These are phyloP conservation scores for Erythrobasidium hasegawianum DNA, from an alignment of 1,284 basidiomycete genomes.

Conservation along the genomic window DNA sequence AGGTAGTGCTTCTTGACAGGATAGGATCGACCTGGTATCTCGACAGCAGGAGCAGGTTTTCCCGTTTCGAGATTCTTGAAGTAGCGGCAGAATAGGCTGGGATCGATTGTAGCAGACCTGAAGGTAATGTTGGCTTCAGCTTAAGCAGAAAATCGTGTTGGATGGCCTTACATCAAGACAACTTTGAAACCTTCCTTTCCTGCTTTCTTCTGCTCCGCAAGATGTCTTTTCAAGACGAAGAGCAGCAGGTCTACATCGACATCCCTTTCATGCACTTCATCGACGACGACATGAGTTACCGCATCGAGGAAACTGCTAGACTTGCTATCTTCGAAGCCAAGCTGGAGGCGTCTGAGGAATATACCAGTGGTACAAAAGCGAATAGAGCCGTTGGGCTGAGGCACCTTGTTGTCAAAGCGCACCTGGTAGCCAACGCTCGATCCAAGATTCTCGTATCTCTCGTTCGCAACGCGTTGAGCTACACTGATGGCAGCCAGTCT, in stretches of 20 bases:
- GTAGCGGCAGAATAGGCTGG: slow-evolving; percentile 73
- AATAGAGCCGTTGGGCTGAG: slow-evolving; percentile 78
- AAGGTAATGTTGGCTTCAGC: slow-evolving; percentile 69
- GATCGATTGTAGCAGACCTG: slow-evolving; percentile 73
- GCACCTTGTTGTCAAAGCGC: slow-evolving; percentile 78
- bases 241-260: slow-evolving; percentile 70
- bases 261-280: slow-evolving; percentile 84
- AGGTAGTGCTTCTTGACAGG: slow-evolving; percentile 75
- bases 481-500: slow-evolving; percentile 86
- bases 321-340: slow-evolving; percentile 84
- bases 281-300: slow-evolving; percentile 82
- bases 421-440: slow-evolving; percentile 84
- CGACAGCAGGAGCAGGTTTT: slow-evolving; percentile 72
- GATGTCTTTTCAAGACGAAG: slow-evolving; percentile 80
- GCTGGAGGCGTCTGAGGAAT: slow-evolving; percentile 72
- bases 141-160: too few relatives aligned
- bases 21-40: slow-evolving; percentile 77
- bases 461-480: slow-evolving; percentile 77
- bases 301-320: slow-evolving; percentile 65
- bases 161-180: slow-evolving; percentile 14
- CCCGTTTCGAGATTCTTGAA: slow-evolving; percentile 72
- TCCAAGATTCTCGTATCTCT: slow-evolving; percentile 71
- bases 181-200: slow-evolving; percentile 70
- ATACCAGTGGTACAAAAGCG: slow-evolving; percentile 93
- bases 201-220: slow-evolving; percentile 66